phyloP scores from a whole-genome alignment of 148 eudicot genomes.

The Spergularia bocconei region DNA sequence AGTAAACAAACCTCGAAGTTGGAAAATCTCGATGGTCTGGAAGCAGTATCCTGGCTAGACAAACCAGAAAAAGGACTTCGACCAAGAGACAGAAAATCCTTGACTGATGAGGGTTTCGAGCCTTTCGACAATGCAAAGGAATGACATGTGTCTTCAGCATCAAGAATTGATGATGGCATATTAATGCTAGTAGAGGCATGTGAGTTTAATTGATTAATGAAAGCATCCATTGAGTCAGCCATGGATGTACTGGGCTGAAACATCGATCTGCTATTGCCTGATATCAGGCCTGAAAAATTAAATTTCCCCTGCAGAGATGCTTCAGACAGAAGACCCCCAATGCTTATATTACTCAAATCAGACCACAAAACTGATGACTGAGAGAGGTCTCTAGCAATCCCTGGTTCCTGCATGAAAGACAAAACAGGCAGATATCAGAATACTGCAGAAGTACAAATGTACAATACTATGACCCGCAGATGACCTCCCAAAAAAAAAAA shows the following conservation, averaged over 20 bases:
- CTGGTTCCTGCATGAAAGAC: constrained; percentile 41
- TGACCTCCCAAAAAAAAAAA: not conserved
- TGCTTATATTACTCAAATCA: constrained; percentile 59
- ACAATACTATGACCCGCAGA: not conserved
- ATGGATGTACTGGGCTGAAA: constrained; percentile 30
- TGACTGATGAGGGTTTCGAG: constrained; percentile 35
- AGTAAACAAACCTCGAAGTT: constrained; percentile 44
- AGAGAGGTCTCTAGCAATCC: constrained; percentile 26
- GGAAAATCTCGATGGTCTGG: constrained; percentile 35
- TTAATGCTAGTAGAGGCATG: constrained; percentile 29
- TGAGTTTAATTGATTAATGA: constrained; percentile 36
- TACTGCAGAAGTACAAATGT: not conserved
- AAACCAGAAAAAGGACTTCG: constrained; percentile 32
- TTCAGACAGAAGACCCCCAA: constrained; percentile 77
- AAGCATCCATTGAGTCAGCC: constrained; percentile 52
- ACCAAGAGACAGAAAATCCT: constrained; percentile 31
- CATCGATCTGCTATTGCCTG: constrained; percentile 31
- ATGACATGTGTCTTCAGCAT: constrained; percentile 91
- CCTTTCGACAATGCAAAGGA: constrained; percentile 53
- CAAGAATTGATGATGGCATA: constrained; percentile 33
- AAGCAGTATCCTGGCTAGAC: constrained; percentile 27
- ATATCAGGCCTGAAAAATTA: constrained; percentile 20
- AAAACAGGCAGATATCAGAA: not conserved
- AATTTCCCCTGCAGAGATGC: constrained; percentile 54
- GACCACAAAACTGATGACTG: constrained; percentile 45